Evolutionary conservation across 2,329 filamentous ascomycete species (phyloP), one percentile per base, ranked within the genome.

Genomic region (Neurospora crassa): DNA sequence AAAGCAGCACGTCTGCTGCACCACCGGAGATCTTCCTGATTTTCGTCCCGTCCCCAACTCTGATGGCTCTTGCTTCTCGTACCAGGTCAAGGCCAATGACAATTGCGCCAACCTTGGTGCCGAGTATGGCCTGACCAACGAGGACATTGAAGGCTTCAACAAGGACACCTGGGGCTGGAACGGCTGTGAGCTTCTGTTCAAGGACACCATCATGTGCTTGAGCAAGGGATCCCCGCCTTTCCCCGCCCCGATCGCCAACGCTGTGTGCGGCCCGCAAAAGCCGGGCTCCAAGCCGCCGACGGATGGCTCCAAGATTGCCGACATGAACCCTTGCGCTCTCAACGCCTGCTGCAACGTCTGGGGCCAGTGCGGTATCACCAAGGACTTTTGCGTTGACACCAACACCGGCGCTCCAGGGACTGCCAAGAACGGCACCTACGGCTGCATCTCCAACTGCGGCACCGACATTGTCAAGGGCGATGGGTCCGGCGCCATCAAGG

Each of bases 321-420:
- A 77, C 10, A 75, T 87, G 6, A 87, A 86, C 72, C 82, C 80
- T 0, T 87, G 85, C 72, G 82, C 82, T 0, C 76, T 84, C 0
- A 82, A 83, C 37, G 80, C 78, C 0, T 83, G 82, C 74, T 84
- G 82, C 73, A 79, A 80, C 14, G 76, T 78, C 20, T 82, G 78
- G 76, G 59, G 78, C 71, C 72, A 76, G 12, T 78, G 76, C 7
- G 77, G 76, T 1, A 75, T 81, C 8, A 80, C 76, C 0, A 14
- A 69, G 0, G 76, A 79, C 18, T 83, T 78, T 68, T 76, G 77
- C 79, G 40, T 73, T 73, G 16, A 74, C 74, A 11, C 69, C 24
- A 67, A 24, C 8, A 68, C 68, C 42, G 70, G 70, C 37, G 70
- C 68, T 18, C 71, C 71, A 7, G 71, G 71, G 10, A 68, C 68